A percentile compares a stretch with the other conserved stretches of the same genome.
These are phyloP conservation scores for Diaporthe velutina DNA, from an alignment of 2,329 filamentous ascomycete species.

Conservation along the genomic window DNA sequence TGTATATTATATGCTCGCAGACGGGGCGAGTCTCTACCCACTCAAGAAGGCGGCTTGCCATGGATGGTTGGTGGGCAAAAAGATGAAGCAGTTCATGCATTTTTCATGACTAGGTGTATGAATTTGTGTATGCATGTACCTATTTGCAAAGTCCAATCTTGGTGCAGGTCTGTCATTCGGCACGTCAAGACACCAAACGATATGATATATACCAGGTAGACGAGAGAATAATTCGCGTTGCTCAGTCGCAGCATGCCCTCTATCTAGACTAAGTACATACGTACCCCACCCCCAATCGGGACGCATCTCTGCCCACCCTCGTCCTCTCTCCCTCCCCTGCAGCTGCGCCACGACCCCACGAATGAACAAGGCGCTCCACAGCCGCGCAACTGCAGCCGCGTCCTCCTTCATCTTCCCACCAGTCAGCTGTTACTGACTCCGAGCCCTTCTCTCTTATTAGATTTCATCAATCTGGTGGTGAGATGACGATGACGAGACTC, in stretches of 20 bases:
- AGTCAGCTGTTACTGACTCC: background rate
- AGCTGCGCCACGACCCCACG: conserved; percentile 1
- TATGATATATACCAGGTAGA: no score
- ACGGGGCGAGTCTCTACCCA: background rate
- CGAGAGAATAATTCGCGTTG: background rate
- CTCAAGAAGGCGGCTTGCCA: background rate
- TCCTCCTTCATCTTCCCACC: background rate
- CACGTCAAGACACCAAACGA: background rate
- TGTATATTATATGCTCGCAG: background rate
- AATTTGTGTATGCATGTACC: background rate
- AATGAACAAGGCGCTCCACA: conserved; percentile 10
- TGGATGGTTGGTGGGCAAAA: background rate
- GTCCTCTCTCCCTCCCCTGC: background rate
- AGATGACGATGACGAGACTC: background rate
- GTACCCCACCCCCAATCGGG: background rate
- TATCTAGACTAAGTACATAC: background rate
- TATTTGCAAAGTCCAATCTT: background rate
- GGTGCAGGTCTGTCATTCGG: background rate
- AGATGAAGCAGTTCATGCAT: background rate
- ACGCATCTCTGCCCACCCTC: background rate
- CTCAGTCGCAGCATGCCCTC: background rate
- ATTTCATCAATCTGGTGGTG: background rate
- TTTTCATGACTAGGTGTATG: background rate
- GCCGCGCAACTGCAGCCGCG: conserved; percentile 31
- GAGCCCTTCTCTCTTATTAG: background rate